Base-by-base conservation (phyloP, 768 basidiomycete species). In the Grammothele lineata region DNA sequence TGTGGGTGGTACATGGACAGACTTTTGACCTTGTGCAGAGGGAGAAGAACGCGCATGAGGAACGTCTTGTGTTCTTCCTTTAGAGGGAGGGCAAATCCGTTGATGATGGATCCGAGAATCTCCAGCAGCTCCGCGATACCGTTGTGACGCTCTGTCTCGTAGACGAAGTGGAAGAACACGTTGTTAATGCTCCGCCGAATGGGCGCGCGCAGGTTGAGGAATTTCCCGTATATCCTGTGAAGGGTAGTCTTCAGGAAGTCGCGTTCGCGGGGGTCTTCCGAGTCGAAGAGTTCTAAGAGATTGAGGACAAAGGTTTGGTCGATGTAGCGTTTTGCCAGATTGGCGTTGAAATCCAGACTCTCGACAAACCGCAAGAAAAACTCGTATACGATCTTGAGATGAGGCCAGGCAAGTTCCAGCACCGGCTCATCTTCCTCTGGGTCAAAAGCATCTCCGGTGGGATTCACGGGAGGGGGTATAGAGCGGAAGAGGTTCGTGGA, bases 21-120 rank as follows among this genome's bases (percentile, higher is more conserved):
- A 54, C 86, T 89, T 71, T 96, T 97, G 64, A 89, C 95, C 73
- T 98, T 99, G 77, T 99, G 96, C 24, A 99, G 72, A 3, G 96
- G 96, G 43, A 98, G 80, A 53, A 98, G 84, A 14, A 88, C 92
- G 26, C 94, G 85, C 25, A 90, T 90, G 56, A 99, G 75, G 77
- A 99, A 99, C 1, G 75, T 92, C 73, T 98, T 98, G 82, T 99
- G 96, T 66, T 99, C 96, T 39, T 97, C 93, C 70, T 99, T 99
- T 61, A 99, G 80, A 35, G 96, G 96, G 5, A 97, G 71, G 11
- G 95, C 95, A 61, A 99, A 99, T 26, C 96, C 96, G 59, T 99
- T 99, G 78, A 99, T 99, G 70, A 99, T 99, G 19, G 94, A 97
- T 11, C 96, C 96, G 37, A 99, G 77, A 51, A 99, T 99, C 68